These are phyloP conservation scores for Pseudevernia furfuracea DNA, from an alignment of 495 filamentous ascomycete species.

Conservation along the genomic window DNA sequence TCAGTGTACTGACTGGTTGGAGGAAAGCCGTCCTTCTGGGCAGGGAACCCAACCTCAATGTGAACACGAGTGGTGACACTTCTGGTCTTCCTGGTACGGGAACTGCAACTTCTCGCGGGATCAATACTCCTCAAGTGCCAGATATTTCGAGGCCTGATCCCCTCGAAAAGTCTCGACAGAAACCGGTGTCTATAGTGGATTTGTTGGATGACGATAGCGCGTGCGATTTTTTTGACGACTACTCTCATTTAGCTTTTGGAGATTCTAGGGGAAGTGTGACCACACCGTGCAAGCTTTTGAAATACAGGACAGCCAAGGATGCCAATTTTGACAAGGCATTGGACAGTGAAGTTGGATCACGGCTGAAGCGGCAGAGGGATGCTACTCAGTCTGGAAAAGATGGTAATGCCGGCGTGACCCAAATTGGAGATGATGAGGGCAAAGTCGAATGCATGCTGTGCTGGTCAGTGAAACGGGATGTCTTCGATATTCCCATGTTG, in stretches of 20 bases:
- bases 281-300: slow-evolving; percentile 77
- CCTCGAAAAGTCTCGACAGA: slow-evolving; percentile 35
- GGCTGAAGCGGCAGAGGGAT: slow-evolving; percentile 24
- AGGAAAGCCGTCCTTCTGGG: slow-evolving; percentile 83
- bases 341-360: slow-evolving; percentile 33
- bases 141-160: slow-evolving; percentile 25
- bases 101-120: slow-evolving; percentile 38
- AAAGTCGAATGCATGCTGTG: slow-evolving; percentile 91
- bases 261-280: slow-evolving; percentile 78
- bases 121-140: slow-evolving; percentile 42
- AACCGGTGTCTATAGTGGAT: slow-evolving; percentile 84
- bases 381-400: slow-evolving; percentile 30
- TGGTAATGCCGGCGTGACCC: slow-evolving; percentile 60
- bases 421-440: slow-evolving; percentile 66
- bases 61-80: slow-evolving; percentile 54
- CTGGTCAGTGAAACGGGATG: slow-evolving; percentile 94
- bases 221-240: slow-evolving; percentile 93
- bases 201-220: slow-evolving; percentile 90
- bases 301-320: slow-evolving; percentile 58
- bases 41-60: slow-evolving; percentile 79
- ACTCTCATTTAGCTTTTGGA: slow-evolving; percentile 80
- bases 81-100: slow-evolving; percentile 25
- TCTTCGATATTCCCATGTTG: slow-evolving; percentile 97
- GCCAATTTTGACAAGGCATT: slow-evolving; percentile 26
- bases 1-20: slow-evolving; percentile 90